A percentile compares a stretch with the other conserved stretches of the same genome.
These are phyloP conservation scores for Cercospora berteroae DNA, from an alignment of 2,329 filamentous ascomycete genomes.

Conservation along the genomic window DNA sequence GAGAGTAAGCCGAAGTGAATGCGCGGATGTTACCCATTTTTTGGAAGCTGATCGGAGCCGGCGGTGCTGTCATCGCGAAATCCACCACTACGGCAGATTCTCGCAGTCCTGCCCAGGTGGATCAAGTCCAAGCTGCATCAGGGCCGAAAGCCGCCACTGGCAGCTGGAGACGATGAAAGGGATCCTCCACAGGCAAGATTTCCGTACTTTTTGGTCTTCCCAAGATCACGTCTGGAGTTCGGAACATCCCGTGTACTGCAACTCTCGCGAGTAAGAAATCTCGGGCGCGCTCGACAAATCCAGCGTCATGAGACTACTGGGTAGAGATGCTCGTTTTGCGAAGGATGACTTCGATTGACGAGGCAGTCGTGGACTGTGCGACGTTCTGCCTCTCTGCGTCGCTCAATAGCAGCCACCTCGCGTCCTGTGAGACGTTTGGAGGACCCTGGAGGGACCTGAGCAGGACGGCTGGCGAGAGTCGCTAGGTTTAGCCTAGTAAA, in stretches of 20 bases:
- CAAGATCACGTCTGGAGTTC: background rate
- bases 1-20: slow-evolving; percentile 30
- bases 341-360: no score
- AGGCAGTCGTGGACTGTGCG: no score
- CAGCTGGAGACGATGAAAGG: background rate
- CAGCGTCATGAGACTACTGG: no score
- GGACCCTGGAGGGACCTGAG: background rate
- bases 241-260: background rate
- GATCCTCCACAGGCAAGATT: background rate
- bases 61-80: no score
- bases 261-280: background rate
- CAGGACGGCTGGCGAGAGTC: background rate
- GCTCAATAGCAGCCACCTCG: no score
- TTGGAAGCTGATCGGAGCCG: no score
- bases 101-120: background rate
- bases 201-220: no score
- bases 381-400: no score
- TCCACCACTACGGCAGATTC: background rate
- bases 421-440: background rate
- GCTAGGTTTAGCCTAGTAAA: background rate
- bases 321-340: no score
- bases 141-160: background rate
- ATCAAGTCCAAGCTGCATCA: background rate
- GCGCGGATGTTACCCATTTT: no score
- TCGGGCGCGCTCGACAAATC: no score